phyloP scores from a whole-genome alignment of 108 stramenopile species.

The Asterionellopsis glacialis region DNA sequence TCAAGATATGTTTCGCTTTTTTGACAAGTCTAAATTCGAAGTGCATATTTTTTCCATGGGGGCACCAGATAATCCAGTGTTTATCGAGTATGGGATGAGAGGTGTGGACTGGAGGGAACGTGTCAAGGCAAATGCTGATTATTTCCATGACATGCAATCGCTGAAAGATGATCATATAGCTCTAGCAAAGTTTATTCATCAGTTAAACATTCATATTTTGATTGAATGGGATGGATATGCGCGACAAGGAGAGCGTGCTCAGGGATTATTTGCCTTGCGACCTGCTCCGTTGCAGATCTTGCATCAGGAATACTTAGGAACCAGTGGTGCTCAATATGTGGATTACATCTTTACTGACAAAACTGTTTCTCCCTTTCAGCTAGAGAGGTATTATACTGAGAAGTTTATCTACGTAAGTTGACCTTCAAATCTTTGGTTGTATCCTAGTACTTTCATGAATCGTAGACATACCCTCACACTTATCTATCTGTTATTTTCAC shows the following conservation, averaged over 20 bases:
- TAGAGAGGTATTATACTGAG: conserved; percentile 67
- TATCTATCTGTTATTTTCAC: too few relatives aligned
- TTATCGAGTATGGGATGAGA: conserved; percentile 71
- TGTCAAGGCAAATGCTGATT: conserved; percentile 61
- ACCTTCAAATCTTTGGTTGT: too few relatives aligned
- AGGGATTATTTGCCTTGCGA: conserved; percentile 73
- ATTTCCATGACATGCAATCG: conserved; percentile 69
- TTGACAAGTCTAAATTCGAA: conserved; percentile 63
- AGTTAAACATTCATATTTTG: conserved; percentile 67
- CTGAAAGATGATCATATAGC: conserved; percentile 56
- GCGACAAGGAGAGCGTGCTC: conserved; percentile 75
- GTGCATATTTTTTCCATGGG: conserved; percentile 78
- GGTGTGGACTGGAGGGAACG: conserved; percentile 84
- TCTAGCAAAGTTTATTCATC: conserved; percentile 64
- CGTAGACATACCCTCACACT: too few relatives aligned
- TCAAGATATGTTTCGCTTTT: conserved; percentile 86
- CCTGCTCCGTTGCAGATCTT: conserved; percentile 80
- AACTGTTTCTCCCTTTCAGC: conserved; percentile 39
- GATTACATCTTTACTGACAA: conserved; percentile 80
- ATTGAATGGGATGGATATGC: conserved; percentile 89
- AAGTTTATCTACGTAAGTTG: conserved; percentile 52
- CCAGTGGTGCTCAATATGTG: conserved; percentile 74
- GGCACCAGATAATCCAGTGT: conserved; percentile 54
- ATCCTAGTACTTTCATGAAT: too few relatives aligned
- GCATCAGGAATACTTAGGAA: conserved; percentile 83